Conservation (phyloP, 805 yeast species). For the Starmerella ratchasimensis region DNA sequence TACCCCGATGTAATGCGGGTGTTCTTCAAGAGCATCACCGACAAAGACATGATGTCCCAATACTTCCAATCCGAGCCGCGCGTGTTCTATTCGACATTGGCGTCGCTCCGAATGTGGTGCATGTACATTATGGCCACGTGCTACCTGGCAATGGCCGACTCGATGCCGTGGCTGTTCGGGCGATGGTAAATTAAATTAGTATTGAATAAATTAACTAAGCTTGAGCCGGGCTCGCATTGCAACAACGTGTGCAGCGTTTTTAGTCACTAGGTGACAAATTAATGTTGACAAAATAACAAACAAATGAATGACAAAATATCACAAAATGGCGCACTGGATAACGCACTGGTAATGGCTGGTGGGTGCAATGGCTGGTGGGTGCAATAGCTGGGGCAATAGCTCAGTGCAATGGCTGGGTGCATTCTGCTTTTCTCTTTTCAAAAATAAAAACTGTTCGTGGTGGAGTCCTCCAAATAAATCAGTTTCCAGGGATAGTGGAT, state of each 20-base stretch:
- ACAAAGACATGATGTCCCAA: constrained; percentile 20
- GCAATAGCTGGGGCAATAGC: no score
- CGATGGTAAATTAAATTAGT: constrained; percentile 9
- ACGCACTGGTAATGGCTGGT: no score
- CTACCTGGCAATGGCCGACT: constrained; percentile 17
- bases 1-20: constrained; percentile 23
- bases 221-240: no score
- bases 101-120: constrained; percentile 15
- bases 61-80: constrained; percentile 21
- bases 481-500: constrained; percentile 15
- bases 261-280: no score
- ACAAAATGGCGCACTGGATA: no score
- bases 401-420: no score
- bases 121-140: constrained; percentile 17
- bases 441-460: constrained; percentile 8
- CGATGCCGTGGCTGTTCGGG: constrained; percentile 18
- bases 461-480: constrained; percentile 8
- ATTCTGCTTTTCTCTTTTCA: no score
- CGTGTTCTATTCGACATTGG: constrained; percentile 16
- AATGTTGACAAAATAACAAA: no score
- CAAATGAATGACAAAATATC: no score
- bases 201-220: no score
- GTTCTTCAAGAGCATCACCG: constrained; percentile 17
- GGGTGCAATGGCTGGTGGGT: no score
- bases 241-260: no score